phyloP scores from a whole-genome alignment of 2,329 filamentous ascomycete genomes.

The Ceratocystis colombiana region DNA sequence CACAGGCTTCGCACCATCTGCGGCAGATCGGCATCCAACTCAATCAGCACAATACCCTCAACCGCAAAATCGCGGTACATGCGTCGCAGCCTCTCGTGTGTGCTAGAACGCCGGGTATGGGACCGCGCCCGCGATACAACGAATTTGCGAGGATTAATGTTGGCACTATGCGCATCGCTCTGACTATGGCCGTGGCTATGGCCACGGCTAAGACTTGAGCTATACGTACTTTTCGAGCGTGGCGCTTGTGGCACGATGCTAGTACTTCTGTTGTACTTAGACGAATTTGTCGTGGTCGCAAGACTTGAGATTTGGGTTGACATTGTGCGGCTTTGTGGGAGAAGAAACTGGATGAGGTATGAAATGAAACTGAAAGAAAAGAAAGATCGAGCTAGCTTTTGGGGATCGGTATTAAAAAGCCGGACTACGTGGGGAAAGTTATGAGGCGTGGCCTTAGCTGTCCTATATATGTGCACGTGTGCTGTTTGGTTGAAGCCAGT shows the following conservation, averaged over 20 bases:
- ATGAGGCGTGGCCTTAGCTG: slow-evolving; percentile 5
- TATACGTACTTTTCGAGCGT: background rate
- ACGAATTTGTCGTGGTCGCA: no score
- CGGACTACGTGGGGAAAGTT: background rate
- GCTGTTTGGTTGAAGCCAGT: background rate
- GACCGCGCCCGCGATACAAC: background rate
- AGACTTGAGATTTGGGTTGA: background rate
- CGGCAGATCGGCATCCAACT: slow-evolving; percentile 22
- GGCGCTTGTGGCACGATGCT: background rate
- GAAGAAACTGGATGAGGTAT: background rate
- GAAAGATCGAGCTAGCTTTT: background rate
- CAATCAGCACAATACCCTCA: slow-evolving; percentile 18
- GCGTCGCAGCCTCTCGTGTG: slow-evolving; percentile 7
- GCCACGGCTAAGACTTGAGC: background rate
- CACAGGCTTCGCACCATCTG: slow-evolving; percentile 22
- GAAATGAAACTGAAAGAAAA: background rate
- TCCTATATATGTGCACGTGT: background rate
- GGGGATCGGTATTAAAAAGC: background rate
- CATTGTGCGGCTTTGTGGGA: background rate
- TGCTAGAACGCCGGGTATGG: background rate
- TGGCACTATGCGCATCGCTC: background rate
- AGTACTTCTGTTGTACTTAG: background rate
- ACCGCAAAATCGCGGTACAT: slow-evolving; percentile 22
- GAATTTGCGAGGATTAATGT: background rate
- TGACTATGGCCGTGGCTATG: background rate